Evolutionary conservation across 2,329 filamentous ascomycete species (phyloP).

Genomic region (Huntiella bhutanensis): DNA sequence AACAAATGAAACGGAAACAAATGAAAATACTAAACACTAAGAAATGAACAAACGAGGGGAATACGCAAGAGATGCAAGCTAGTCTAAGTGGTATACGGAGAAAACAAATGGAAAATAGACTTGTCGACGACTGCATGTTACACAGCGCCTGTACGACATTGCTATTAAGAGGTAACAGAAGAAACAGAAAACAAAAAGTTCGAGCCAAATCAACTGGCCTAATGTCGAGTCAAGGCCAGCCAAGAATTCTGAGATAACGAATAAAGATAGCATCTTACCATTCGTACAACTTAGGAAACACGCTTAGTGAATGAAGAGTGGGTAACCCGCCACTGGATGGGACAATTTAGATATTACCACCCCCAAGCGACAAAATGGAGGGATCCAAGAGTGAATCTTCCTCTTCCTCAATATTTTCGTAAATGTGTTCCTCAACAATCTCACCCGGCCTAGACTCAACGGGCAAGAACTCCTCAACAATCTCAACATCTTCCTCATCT

Average conservation of each 20-base stretch:
- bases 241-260: not conserved
- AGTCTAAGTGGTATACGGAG: too few relatives aligned
- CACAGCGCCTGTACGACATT: too few relatives aligned
- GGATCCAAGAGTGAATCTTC: slow-evolving; percentile 6
- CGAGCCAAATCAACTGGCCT: too few relatives aligned
- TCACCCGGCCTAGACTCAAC: slow-evolving; percentile 5
- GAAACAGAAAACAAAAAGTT: too few relatives aligned
- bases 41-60: too few relatives aligned
- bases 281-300: slow-evolving; percentile 7
- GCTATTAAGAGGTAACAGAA: too few relatives aligned
- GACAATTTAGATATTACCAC: too few relatives aligned
- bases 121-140: too few relatives aligned
- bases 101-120: too few relatives aligned
- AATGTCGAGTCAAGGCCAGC: not conserved
- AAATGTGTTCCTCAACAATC: slow-evolving; percentile 11
- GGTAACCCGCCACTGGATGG: not conserved
- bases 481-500: slow-evolving; percentile 28
- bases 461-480: slow-evolving; percentile 18
- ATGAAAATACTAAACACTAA: too few relatives aligned
- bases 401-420: slow-evolving; percentile 13
- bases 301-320: slow-evolving; percentile 7
- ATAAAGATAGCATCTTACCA: not conserved
- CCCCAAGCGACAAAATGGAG: slow-evolving; percentile 1
- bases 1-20: too few relatives aligned
- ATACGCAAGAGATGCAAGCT: too few relatives aligned